These are phyloP conservation scores for Peltaster fructicola DNA, from an alignment of 2,329 filamentous ascomycete genomes.

Conservation along the genomic window DNA sequence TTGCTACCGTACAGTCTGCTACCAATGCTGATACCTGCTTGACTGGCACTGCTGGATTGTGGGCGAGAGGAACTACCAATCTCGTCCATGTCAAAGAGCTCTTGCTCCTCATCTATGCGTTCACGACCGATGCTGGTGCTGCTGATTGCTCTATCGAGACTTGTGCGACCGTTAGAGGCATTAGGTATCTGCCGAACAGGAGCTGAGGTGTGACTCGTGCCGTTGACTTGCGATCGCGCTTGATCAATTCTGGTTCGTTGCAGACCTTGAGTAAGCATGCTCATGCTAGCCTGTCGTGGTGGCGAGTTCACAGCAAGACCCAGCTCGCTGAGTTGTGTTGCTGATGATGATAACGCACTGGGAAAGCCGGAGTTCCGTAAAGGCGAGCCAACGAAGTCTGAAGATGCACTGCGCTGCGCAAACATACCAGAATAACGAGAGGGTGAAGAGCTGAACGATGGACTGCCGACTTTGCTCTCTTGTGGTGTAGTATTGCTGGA, in stretches of 20 bases:
- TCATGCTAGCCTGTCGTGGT: conserved; percentile 39
- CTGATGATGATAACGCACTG: conserved; percentile 6
- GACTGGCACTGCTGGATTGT: conserved; percentile 1
- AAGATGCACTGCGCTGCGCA: conserved; percentile 24
- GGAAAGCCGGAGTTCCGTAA: conserved; percentile 38
- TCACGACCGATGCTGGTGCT: conserved; percentile 12
- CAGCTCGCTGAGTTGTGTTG: too few species aligned
- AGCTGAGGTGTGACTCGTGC: conserved; percentile 2
- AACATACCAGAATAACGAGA: conserved; percentile 45
- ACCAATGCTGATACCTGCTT: conserved; percentile 3
- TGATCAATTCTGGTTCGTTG: conserved; percentile 20
- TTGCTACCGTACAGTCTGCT: too few species aligned
- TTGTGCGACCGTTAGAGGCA: conserved; percentile 6
- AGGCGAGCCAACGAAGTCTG: conserved; percentile 47
- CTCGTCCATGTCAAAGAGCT: conserved; percentile 18
- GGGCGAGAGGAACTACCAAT: too few species aligned
- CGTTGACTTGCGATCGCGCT: conserved; percentile 7
- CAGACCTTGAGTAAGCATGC: conserved; percentile 41
- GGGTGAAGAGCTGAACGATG: conserved; percentile 34
- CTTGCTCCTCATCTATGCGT: conserved; percentile 16
- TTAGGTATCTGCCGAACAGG: conserved; percentile 4
- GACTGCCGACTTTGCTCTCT: conserved; percentile 29
- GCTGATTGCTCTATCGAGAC: conserved; percentile 13
- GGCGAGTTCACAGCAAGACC: conserved; percentile 35
- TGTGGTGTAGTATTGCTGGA: conserved; percentile 22